These are phyloP conservation scores for Rossbeevera mucosa DNA, from an alignment of 768 basidiomycete genomes.

Conservation along the genomic window DNA sequence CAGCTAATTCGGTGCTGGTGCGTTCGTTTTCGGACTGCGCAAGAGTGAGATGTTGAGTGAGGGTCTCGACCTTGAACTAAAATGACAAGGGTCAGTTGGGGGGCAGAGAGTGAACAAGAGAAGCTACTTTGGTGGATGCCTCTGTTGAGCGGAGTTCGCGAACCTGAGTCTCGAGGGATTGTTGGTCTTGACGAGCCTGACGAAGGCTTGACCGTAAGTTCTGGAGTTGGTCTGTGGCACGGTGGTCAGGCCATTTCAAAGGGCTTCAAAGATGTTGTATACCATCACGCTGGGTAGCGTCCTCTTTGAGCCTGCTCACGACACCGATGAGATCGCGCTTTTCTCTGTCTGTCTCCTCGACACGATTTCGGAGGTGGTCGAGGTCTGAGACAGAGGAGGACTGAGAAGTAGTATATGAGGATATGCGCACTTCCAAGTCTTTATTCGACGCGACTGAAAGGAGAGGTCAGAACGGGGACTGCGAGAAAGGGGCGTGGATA, in stretches of 20 bases:
- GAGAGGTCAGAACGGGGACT: slow-evolving; percentile 5
- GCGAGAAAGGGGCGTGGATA: slow-evolving; percentile 12
- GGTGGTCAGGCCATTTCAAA: background rate
- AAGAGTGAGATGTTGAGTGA: slow-evolving; percentile 76
- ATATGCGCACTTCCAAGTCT: slow-evolving; percentile 51
- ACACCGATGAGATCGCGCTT: slow-evolving; percentile 85
- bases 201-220: slow-evolving; percentile 64
- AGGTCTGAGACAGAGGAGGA: slow-evolving; percentile 60
- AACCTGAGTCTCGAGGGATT: slow-evolving; percentile 59
- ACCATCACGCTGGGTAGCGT: slow-evolving; percentile 74
- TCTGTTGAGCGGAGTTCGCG: slow-evolving; percentile 72
- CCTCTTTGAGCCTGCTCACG: slow-evolving; percentile 77
- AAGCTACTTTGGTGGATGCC: slow-evolving; percentile 65
- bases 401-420: slow-evolving; percentile 53
- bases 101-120: background rate
- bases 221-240: slow-evolving; percentile 60
- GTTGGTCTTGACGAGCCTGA: slow-evolving; percentile 71
- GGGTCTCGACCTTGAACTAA: slow-evolving; percentile 83
- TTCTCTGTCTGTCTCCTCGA: slow-evolving; percentile 80
- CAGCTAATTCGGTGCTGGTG: slow-evolving; percentile 57
- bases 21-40: slow-evolving; percentile 75
- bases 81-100: background rate
- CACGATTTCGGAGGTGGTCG: slow-evolving; percentile 51
- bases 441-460: slow-evolving; percentile 41
- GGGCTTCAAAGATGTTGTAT: slow-evolving; percentile 14